Evolutionary conservation across 257 asterid species (phyloP).

Genomic region (Fraxinus excelsior): DNA sequence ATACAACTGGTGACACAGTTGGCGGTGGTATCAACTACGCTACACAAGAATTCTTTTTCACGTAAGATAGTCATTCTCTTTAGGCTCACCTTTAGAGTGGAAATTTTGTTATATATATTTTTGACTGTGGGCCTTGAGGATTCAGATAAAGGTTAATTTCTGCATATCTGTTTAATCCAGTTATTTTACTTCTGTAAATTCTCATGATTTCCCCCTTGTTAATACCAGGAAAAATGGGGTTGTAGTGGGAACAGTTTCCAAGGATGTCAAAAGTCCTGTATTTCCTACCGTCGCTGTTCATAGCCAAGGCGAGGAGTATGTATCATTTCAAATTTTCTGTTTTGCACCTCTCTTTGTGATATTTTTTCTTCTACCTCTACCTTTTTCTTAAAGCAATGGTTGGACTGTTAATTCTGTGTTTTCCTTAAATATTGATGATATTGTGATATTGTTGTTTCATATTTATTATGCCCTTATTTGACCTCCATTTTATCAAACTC

Average conservation of each 20-base stretch:
- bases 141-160: slow-evolving; percentile 4
- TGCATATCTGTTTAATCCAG: background rate
- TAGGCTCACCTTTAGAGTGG: background rate
- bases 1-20: slow-evolving; percentile 80
- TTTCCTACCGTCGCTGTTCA: slow-evolving; percentile 94
- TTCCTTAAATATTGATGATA: background rate
- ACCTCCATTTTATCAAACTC: too few relatives aligned
- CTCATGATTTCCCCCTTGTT: slow-evolving; percentile 30
- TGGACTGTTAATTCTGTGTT: background rate
- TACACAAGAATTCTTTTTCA: slow-evolving; percentile 84
- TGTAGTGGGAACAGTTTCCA: slow-evolving; percentile 67
- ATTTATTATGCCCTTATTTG: background rate
- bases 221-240: slow-evolving; percentile 83
- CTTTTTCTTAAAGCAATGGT: slow-evolving; percentile 4
- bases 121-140: slow-evolving; percentile 9
- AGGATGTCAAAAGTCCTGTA: slow-evolving; percentile 83
- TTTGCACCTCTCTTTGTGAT: background rate
- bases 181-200: slow-evolving; percentile 14
- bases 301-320: slow-evolving; percentile 98
- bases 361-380: slow-evolving; percentile 11
- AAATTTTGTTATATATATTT: background rate
- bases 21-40: slow-evolving; percentile 94
- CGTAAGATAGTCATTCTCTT: slow-evolving; percentile 54
- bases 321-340: slow-evolving; percentile 15
- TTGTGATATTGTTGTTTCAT: background rate